Conservation (phyloP, 345 rosid genomes). For the Populus davidiana region DNA sequence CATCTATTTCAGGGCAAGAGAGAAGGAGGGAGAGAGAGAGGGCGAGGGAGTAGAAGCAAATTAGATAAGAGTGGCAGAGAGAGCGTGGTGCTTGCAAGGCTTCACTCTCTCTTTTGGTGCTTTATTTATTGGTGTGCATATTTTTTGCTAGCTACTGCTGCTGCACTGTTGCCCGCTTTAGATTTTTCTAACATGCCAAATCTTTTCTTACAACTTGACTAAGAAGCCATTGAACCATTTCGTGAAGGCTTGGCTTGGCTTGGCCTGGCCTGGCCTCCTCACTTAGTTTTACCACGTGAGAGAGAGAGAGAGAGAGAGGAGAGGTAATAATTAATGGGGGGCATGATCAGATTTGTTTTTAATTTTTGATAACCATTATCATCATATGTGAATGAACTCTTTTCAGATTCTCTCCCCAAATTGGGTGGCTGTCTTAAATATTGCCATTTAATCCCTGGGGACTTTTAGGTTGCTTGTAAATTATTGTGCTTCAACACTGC, state of each 20-base stretch:
- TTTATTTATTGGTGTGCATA: constrained; percentile 36
- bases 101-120: constrained; percentile 21
- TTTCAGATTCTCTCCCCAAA: constrained; percentile 30
- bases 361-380: constrained; percentile 12
- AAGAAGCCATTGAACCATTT: not conserved
- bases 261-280: not conserved
- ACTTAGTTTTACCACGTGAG: not conserved
- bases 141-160: not conserved
- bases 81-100: constrained; percentile 25
- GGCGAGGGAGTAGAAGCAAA: not conserved
- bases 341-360: constrained; percentile 8
- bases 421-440: constrained; percentile 29
- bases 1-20: constrained; percentile 45
- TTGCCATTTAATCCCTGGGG: constrained; percentile 5
- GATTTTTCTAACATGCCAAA: not conserved
- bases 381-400: constrained; percentile 20
- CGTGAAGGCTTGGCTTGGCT: constrained; percentile 1
- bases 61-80: constrained; percentile 12
- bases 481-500: too few relatives aligned
- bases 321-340: not conserved
- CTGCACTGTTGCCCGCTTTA: not conserved
- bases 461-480: not conserved
- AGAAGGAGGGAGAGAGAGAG: constrained; percentile 24
- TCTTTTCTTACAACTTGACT: not conserved
- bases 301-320: constrained; percentile 7